Base-by-base conservation (phyloP, 148 eudicot genomes). In the Camellia lanceoleosa region DNA sequence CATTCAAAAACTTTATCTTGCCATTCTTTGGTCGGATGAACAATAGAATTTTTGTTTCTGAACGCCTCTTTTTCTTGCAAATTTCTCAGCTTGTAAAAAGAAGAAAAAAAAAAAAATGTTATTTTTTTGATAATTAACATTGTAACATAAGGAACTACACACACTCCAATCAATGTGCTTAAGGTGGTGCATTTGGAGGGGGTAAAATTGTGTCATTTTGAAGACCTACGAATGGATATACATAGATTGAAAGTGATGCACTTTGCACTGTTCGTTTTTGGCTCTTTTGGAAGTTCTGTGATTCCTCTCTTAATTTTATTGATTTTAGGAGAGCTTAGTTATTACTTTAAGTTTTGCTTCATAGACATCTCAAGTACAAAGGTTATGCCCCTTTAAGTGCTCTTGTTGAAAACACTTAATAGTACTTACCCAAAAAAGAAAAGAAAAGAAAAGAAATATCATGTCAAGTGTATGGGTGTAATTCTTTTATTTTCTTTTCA, bases 1-100 rank as follows among this genome's bases (percentile, higher is more conserved):
- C 55, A 73, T 59, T 72, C 47, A 13, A 13, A 68, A 68, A n/a
- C 49, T 42, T 68, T 42, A 43, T 75, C n/a, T 75, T n/a, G 51
- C 9, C 20, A 43, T 60, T 60, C 15, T 19, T 75, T 41, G 52
- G 4, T 15, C 44, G 55, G 41, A 30, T 61, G 68, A 47, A 44
- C 59, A 49, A 20, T 20, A 23, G 8, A 20, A 41, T 0, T 76
- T 14, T 30, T 62, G 49, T 63, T 63, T 18, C 5, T 49, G 3
- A 19, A 18, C 19, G 11, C 64, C 43, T 23, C n/a, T 62, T 42
- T 75, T 18, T 60, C 55, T 56, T 47, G 65, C 65, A 16, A 38
- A 74, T 74, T 41, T 10, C 78, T 60, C 38, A 60, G 49, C 11
- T 30, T 44, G 2, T 15, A 2, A 58, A 58, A 71, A 13, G 3